Base-by-base conservation (phyloP, 2,329 filamentous ascomycete species). In the Pezicula rhizophila region DNA sequence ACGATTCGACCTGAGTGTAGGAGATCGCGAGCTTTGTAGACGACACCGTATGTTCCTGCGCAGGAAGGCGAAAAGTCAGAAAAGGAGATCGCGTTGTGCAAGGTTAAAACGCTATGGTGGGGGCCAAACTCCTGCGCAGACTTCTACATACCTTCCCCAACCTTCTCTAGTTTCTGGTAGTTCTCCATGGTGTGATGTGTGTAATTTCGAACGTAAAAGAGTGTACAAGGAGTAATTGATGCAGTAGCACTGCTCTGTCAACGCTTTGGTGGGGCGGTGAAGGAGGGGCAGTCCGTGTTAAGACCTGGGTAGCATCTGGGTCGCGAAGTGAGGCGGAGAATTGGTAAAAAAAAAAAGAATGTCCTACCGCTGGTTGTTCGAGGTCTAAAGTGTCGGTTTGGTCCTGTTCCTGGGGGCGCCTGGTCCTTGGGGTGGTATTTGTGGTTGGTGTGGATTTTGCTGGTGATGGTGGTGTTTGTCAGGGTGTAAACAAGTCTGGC, bases 81-180 rank as follows among this genome's bases (percentile, higher is more conserved):
- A 49, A 52, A 49, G 5, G 44, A 44, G 43, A 17, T 12, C n/a
- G 23, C 40, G 40, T 5, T 11, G n/a, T 28, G 8, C 10, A 28
- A 31, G 23, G 12, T 15, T 8, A 12, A 14, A 20, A 38, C 5
- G 12, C 5, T 23, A 2, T 31, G 26, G 17, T 46, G 43, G 15
- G 8, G 15, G 43, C 45, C 20, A 34, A 31, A 34, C 34, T 28
- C 33, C 14, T 48, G 17, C 48, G 45, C 49, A 49, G n/a, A 46
- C 39, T 56, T 47, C 47, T 43, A 67, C 79, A 61, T 73, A 93
- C 90, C 90, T 80, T 96, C 90, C 70, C 90, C 90, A 64, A 96
- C 90, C 77, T 96, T 96, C 75, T 96, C 90, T 64, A 96, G 80
- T 74, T 95, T 95, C 72, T 95, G 88, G 70, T 96, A 96, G 72